These are phyloP conservation scores for Malassezia vespertilionis DNA, from an alignment of 1,284 basidiomycete species.

Conservation along the genomic window DNA sequence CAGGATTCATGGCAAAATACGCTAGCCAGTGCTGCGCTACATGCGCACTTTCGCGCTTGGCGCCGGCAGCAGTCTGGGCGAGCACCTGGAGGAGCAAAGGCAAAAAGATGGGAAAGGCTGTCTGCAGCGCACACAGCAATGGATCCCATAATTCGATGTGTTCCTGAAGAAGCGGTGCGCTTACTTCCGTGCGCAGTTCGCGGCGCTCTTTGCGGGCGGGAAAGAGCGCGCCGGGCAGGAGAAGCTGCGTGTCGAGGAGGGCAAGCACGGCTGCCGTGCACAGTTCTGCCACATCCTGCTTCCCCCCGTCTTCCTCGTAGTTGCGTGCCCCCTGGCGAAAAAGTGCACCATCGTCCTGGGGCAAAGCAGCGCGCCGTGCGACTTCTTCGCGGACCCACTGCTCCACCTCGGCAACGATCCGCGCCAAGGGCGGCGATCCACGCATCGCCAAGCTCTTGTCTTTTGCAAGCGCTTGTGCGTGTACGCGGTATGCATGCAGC, in stretches of 20 bases:
- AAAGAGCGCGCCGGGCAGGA: conserved; percentile 13
- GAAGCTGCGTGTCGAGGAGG: conserved; percentile 6
- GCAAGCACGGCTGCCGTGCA: background rate
- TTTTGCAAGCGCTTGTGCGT: conserved; percentile 24
- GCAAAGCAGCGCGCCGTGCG: background rate
- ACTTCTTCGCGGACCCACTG: conserved; percentile 16
- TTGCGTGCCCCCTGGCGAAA: background rate
- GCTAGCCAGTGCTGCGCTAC: conserved; percentile 7
- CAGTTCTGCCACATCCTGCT: background rate
- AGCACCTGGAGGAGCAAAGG: conserved; percentile 6
- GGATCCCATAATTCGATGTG: conserved; percentile 6
- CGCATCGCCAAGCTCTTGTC: conserved; percentile 27
- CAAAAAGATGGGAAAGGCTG: background rate
- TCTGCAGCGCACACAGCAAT: conserved; percentile 1
- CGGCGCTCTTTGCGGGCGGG: conserved; percentile 6
- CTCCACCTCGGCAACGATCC: conserved; percentile 19
- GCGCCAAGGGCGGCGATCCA: conserved; percentile 16
- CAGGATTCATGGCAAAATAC: background rate
- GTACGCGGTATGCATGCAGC: conserved; percentile 24
- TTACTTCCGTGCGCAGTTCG: background rate
- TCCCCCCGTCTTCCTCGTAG: background rate
- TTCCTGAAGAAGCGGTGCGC: background rate
- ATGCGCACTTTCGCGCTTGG: background rate
- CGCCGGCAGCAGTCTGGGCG: background rate
- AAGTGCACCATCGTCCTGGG: background rate